These are phyloP conservation scores for Penicillium alfredii DNA, from an alignment of 495 filamentous ascomycete genomes.

Conservation along the genomic window DNA sequence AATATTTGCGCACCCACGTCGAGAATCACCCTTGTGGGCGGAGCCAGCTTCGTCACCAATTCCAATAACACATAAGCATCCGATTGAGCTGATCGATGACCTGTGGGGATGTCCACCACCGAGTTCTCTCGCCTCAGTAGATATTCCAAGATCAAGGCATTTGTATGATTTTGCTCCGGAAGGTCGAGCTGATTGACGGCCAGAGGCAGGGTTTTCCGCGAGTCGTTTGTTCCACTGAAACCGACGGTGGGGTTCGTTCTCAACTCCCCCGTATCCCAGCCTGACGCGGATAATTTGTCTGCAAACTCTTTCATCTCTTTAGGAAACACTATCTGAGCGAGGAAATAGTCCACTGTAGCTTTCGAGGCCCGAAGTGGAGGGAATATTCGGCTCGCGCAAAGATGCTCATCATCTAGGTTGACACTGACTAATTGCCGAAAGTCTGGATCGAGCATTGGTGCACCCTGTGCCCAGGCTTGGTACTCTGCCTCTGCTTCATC, in stretches of 20 bases:
- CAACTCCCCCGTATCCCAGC: constrained; percentile 57
- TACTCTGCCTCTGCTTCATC: constrained; percentile 55
- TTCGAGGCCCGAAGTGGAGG: constrained; percentile 49
- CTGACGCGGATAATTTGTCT: constrained; percentile 59
- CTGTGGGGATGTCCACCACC: constrained; percentile 24
- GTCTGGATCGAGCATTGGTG: constrained; percentile 24
- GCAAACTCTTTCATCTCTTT: constrained; percentile 61
- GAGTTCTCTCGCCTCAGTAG: constrained; percentile 53
- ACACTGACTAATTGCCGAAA: constrained; percentile 49
- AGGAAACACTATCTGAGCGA: constrained; percentile 58
- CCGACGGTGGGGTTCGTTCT: constrained; percentile 50
- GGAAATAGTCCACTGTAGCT: constrained; percentile 54
- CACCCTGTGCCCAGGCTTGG: constrained; percentile 42
- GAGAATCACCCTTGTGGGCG: constrained; percentile 53
- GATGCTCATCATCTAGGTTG: constrained; percentile 50
- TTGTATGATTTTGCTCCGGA: constrained; percentile 52
- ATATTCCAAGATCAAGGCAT: constrained; percentile 54
- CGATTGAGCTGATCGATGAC: background rate
- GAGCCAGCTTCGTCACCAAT: constrained; percentile 32
- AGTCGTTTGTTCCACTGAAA: constrained; percentile 73
- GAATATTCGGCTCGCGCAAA: constrained; percentile 41
- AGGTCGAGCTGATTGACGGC: constrained; percentile 52
- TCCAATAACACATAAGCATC: constrained; percentile 43
- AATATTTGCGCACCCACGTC: constrained; percentile 73
- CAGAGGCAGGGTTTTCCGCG: constrained; percentile 50